Evolutionary conservation across 163 green algal species (phyloP).

Genomic region (Scenedesmus sp.): DNA sequence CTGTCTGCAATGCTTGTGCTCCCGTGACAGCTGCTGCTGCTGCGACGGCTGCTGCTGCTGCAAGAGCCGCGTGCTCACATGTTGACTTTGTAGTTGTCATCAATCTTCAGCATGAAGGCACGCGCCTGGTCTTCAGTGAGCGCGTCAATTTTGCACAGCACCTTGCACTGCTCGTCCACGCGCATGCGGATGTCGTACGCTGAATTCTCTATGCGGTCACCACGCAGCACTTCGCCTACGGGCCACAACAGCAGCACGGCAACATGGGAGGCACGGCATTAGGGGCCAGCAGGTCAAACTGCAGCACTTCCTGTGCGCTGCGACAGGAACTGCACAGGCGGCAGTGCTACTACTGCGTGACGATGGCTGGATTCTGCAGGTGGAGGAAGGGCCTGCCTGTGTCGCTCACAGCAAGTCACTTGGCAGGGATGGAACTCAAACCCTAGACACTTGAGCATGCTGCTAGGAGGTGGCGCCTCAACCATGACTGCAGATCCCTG

Average conservation of each 20-base stretch:
- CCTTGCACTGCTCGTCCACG: conserved; percentile 94
- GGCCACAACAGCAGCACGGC: neutral
- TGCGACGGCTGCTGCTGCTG: neutral
- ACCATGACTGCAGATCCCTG: too few species aligned
- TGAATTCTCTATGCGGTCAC: conserved; percentile 98
- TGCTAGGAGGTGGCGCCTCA: too few species aligned
- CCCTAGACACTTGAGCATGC: too few species aligned
- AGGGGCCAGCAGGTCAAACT: too few species aligned
- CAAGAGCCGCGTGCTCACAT: conserved; percentile 80
- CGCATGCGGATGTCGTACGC: conserved; percentile 95
- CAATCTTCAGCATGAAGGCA: conserved; percentile 86
- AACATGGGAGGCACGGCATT: neutral
- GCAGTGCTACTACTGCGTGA: too few species aligned
- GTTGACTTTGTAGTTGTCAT: conserved; percentile 97
- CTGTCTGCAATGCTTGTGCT: too few species aligned
- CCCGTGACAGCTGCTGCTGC: neutral
- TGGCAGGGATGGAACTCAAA: too few species aligned
- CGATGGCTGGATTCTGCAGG: neutral
- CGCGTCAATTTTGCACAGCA: conserved; percentile 89
- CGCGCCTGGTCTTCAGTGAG: conserved; percentile 84
- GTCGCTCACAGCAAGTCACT: too few species aligned
- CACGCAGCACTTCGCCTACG: conserved; percentile 92
- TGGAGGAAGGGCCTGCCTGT: neutral
- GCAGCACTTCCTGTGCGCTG: too few species aligned
- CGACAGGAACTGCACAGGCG: too few species aligned